Evolutionary conservation across 257 asterid genomes (phyloP).

Genomic region (Solanum boliviense): DNA sequence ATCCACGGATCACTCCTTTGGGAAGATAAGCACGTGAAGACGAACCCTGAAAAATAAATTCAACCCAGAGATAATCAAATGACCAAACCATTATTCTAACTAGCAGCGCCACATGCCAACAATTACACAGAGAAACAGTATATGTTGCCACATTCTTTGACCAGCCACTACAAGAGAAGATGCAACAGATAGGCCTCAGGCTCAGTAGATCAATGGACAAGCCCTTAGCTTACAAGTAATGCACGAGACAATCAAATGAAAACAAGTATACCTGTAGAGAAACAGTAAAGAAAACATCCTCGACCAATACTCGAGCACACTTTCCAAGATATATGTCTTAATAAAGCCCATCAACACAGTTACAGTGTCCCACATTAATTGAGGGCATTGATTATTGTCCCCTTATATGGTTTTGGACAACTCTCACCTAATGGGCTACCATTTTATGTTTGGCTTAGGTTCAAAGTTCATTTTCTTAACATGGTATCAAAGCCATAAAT

Average conservation of each 20-base stretch:
- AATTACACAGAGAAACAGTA: not conserved
- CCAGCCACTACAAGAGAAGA: not conserved
- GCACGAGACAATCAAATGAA: not conserved
- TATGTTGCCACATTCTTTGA: not conserved
- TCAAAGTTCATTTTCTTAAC: not conserved
- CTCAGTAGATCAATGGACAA: not conserved
- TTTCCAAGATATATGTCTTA: not conserved
- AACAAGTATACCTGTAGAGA: not conserved
- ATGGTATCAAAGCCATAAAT: not conserved
- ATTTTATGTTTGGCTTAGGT: not conserved
- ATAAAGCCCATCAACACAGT: not conserved
- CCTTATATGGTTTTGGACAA: not conserved
- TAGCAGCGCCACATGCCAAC: not conserved
- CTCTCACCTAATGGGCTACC: not conserved
- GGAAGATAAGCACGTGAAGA: slow-evolving; percentile 40
- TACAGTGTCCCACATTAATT: not conserved
- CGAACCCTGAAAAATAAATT: slow-evolving; percentile 26
- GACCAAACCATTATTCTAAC: not conserved
- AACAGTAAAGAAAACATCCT: not conserved
- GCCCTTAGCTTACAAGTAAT: not conserved
- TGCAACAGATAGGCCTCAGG: not conserved
- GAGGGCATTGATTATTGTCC: not conserved
- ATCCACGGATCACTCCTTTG: slow-evolving; percentile 66
- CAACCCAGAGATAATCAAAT: not conserved
- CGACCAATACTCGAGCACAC: not conserved